phyloP scores from a whole-genome alignment of 2,329 filamentous ascomycete genomes.

The Akanthomyces muscarius region DNA sequence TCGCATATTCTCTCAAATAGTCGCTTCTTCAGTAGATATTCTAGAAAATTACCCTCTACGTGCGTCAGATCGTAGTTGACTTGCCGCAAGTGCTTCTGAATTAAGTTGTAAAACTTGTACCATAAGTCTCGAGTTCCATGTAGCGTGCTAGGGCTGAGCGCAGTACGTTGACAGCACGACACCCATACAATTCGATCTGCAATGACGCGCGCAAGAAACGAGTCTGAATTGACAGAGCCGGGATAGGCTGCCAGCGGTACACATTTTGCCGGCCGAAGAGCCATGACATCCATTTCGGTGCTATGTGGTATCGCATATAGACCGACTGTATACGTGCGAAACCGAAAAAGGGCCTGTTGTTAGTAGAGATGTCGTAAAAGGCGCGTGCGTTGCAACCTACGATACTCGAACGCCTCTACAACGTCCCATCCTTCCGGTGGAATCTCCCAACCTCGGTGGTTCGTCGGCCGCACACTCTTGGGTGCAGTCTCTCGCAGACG shows the following conservation, averaged over 20 bases:
- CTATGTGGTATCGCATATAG: slow-evolving; percentile 1
- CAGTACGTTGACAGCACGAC: neutral
- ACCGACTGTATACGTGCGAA: neutral
- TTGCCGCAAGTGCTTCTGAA: slow-evolving; percentile 1
- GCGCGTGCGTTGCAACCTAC: neutral
- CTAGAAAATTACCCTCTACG: neutral
- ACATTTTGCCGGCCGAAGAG: neutral
- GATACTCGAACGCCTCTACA: slow-evolving; percentile 12
- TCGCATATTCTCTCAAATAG: slow-evolving; percentile 14
- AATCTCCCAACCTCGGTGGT: slow-evolving; percentile 13
- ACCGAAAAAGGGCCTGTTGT: too few relatives aligned
- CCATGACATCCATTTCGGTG: slow-evolving; percentile 1
- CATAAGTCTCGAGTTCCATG: slow-evolving; percentile 1
- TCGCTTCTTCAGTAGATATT: slow-evolving; percentile 7
- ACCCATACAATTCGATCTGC: slow-evolving; percentile 14
- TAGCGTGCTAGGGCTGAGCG: slow-evolving; percentile 5
- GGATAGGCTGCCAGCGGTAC: slow-evolving; percentile 1
- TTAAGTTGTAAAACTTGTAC: slow-evolving; percentile 4
- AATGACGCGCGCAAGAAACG: slow-evolving; percentile 12
- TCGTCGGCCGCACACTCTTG: slow-evolving; percentile 6
- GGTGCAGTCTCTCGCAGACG: neutral
- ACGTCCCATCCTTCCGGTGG: slow-evolving; percentile 9
- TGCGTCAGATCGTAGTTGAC: slow-evolving; percentile 10
- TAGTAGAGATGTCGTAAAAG: neutral
- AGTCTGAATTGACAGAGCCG: slow-evolving; percentile 10